Base-by-base conservation (phyloP, 1,284 basidiomycete genomes). In the Hemileia vastatrix region DNA sequence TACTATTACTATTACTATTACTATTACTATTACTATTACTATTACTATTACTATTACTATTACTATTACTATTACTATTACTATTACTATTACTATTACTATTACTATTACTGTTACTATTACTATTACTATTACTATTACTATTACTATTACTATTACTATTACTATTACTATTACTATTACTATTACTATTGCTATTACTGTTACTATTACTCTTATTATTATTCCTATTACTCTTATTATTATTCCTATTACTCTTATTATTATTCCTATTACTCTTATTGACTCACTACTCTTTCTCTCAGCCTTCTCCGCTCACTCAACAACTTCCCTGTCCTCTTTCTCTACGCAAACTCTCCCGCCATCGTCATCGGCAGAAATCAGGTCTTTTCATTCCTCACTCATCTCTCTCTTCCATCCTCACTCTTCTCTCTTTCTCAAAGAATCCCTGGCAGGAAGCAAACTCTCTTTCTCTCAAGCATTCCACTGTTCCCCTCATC, bases 391-490 rank as follows among this genome's bases (percentile, higher is more conserved):
- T 8, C n/a, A 8, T n/a, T n/a, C 27, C 5, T 11, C 21, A 19
- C 32, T 43, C 2, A 19, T 23, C 1, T 6, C 3, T 53, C 21
- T 54, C 21, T 19, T 18, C 9, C 32, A 13, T 54, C 19, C n/a
- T 53, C 50, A 6, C 8, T 21, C 15, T 33, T 45, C n/a, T 15
- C 21, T 51, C n/a, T 32, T 13, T 53, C 18, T 18, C 33, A 6
- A 67, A 98, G 80, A 97, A 97, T 71, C 91, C 92, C 19, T 98
- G 94, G 94, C 93, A 90, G 74, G 95, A 99, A 77, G 85, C 93
- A 64, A 93, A 95, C 70, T 79, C 88, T 51, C 70, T 74, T 1
- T 78, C 81, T 6, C 79, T 88, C 31, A 70, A 76, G 8, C 69
- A 76, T 6, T 76, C 79, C n/a, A 79, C 78, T 1, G 81, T 94